Evolutionary conservation across 495 filamentous ascomycete species (phyloP).

Genomic region (Thermochaetoides thermophila): DNA sequence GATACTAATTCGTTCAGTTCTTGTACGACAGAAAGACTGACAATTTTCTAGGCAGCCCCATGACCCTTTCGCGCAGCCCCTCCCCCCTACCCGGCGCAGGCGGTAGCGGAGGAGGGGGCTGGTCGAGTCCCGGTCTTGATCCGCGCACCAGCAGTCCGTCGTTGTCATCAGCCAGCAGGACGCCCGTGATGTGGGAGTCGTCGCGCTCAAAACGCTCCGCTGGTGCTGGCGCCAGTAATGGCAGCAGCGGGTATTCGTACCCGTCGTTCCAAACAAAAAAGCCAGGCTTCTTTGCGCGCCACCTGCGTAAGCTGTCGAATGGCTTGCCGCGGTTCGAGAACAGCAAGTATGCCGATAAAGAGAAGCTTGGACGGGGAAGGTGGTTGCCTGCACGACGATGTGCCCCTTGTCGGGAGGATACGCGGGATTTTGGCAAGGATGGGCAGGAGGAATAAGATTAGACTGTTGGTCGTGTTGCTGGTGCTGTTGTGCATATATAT

Average conservation of each 20-base stretch:
- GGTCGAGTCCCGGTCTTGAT: constrained; percentile 71
- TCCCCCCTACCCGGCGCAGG: constrained; percentile 63
- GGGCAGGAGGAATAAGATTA: constrained; percentile 39
- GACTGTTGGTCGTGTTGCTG: constrained; percentile 40
- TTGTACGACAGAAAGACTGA: too few relatives aligned
- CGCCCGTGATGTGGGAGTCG: constrained; percentile 66
- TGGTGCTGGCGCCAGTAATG: constrained; percentile 44
- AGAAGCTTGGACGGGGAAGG: constrained; percentile 45
- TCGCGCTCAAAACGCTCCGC: constrained; percentile 67
- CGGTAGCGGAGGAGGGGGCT: too few relatives aligned
- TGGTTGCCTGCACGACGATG: constrained; percentile 21
- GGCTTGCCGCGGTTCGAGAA: constrained; percentile 57
- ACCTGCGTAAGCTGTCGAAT: constrained; percentile 58
- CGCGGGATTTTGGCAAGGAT: constrained; percentile 23
- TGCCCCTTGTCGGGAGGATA: constrained; percentile 27
- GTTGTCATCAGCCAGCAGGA: constrained; percentile 34
- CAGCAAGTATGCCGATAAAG: constrained; percentile 52
- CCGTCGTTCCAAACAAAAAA: constrained; percentile 72
- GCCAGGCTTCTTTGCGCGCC: constrained; percentile 62
- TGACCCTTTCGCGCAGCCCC: constrained; percentile 76
- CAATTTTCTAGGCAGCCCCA: constrained; percentile 37
- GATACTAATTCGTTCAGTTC: too few relatives aligned
- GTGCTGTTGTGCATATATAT: constrained; percentile 49
- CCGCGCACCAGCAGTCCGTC: constrained; percentile 56
- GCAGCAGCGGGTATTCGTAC: constrained; percentile 51